Evolutionary conservation across 805 yeast species (phyloP), one percentile per base, ranked within the genome.

Genomic region (Priceomyces melissophilus): DNA sequence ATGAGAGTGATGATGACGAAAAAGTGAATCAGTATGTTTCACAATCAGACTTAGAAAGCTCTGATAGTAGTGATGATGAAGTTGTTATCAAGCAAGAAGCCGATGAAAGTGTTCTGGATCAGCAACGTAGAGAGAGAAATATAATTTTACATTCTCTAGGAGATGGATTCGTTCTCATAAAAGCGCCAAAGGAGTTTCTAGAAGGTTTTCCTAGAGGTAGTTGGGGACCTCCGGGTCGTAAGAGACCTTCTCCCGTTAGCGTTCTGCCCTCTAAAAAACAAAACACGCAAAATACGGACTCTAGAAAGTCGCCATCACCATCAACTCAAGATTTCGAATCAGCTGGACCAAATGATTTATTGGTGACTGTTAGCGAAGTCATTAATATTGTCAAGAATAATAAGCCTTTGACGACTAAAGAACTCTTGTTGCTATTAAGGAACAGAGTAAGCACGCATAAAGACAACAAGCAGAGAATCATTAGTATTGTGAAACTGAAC

Each of bases 1-100:
- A 91, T 52, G 97, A 89, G 52, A 78, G 84, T 40, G 91, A 87
- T 40, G 93, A 88, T 41, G 79, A 77, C 15, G 65, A 59, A 26
- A 49, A 61, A 10, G 73, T 75, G 34, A 87, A 88, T 58, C 96
- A 96, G 30, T 89, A 88, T 55, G 68, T 84, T 15, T 79, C 72
- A 1, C 63, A 59, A 50, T 64, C 71, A 3, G 75, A 70, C 47
- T 84, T 35, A 78, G 86, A 54, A 50, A 82, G 87, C 44, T 87
- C 81, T 38, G 65, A 77, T 10, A 87, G 83, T 39, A 72, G 76
- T 34, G 71, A 69, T 30, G 70, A 67, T 35, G 70, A 61, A 11
- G 44, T 49, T 40, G 49, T 41, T 2, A 61, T 62, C 42, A 72
- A 60, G 52, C 51, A 58, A 20, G 75, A 64, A 43, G 55, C 57